Evolutionary conservation across 2,329 filamentous ascomycete genomes (phyloP), one percentile per base, ranked within the genome.

Genomic region (Corinectria fuckeliana): DNA sequence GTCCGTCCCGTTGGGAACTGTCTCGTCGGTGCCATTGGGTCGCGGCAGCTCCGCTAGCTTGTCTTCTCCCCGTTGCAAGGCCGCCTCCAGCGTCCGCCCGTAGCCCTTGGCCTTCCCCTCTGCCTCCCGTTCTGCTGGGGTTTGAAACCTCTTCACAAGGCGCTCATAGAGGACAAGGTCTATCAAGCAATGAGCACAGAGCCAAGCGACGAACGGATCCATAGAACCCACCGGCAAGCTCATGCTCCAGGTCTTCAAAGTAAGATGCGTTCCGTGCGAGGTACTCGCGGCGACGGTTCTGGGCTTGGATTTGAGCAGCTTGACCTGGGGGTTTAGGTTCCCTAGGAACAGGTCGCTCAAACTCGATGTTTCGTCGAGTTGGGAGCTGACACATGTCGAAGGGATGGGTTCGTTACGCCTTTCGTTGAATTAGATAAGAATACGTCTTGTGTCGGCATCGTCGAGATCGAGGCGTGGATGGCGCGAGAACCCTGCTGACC

Each of bases 111-210:
- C 78, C 41, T 86, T 86, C 8, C 88, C 90, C 67, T 94, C 91
- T 6, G 83, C 83, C 72, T 92, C 87, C 52, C 91, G 86, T 76
- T 96, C 92, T 4, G 82, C 80, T 3, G 88, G 78, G 1, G 88
- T 88, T 65, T 93, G 91, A 73, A 93, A 93, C 50, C 86, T 87
- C 51, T 91, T 87, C 60, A 97, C 85, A 21, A 96, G 82, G 52
- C 86, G 85, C 74, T 96, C 91, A 79, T 96, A 96, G 28, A 96
- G 84, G 8, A 94, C 79, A 1, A 92, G 92, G 76, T 95, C 91
- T 84, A 57, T n/a, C 38, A 32, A 34, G 18, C 30, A 48, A 54
- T 58, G 56, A 60, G 50, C 54, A 20, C 36, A 36, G 44, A 45
- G 25, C 9, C 34, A 28, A 16, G 52, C 38, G 16, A 28, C 14